Evolutionary conservation across 108 stramenopile species (phyloP), one percentile per base, ranked within the genome.

Genomic region (Discostella pseudostelligera): DNA sequence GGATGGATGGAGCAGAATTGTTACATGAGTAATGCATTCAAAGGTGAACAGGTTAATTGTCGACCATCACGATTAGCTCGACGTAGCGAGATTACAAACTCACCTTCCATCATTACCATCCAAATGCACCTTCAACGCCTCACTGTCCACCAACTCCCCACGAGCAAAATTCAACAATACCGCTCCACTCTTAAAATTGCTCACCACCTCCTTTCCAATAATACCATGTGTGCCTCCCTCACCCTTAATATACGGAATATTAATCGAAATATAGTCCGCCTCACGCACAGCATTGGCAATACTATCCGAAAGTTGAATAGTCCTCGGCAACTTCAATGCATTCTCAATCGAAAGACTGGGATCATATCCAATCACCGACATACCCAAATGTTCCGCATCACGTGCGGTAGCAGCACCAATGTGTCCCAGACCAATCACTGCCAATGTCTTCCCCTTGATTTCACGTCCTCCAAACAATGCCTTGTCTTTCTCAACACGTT

Each of bases 231-330:
- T 98, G 8, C 90, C 93, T 7, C 83, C 83, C 70, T 89, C 88
- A 43, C 86, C 89, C 78, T 92, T 96, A 72, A 96, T 90, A 84
- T 94, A 96, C 2, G 97, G 97, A 47, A 94, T 92, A 78, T 98
- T 96, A 69, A 98, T 76, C 17, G 88, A 86, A 70, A 98, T 91
- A 81, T 90, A 98, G 73, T 98, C 97, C 21, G 90, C 83, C 39
- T 81, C 67, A 13, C 77, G 62, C 11, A 93, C 89, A 44, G 94
- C 87, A 21, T 84, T 78, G 28, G 82, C 65, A 29, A 98, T 86
- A 25, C 79, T 79, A 36, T 89, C 87, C 42, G 59, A 83, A 17
- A 89, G 65, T n/a, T 84, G 65, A 57, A 94, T 69, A 25, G 56
- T 39, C 17, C 81, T 55, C 20, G 96, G 96, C 50, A 96, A 81